Conservation (phyloP, 139 green algal species). For the Coccomyxa sp. region DNA sequence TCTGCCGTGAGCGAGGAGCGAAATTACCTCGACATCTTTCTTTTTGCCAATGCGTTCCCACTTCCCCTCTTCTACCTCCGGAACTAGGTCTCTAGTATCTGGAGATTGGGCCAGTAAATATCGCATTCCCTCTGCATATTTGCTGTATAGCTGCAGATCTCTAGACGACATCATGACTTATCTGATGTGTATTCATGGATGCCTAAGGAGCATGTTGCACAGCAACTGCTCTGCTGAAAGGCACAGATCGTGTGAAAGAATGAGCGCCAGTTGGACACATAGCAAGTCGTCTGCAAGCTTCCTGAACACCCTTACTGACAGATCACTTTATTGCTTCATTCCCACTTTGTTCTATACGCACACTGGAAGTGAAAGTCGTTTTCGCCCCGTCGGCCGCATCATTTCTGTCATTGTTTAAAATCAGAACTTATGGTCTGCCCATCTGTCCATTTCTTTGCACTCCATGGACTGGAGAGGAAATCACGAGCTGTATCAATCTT, state of each 20-base stretch:
- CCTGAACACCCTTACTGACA: not conserved
- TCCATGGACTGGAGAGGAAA: not conserved
- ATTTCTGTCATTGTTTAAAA: not conserved
- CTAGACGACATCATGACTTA: not conserved
- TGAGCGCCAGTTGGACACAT: not conserved
- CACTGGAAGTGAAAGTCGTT: not conserved
- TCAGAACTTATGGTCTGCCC: not conserved
- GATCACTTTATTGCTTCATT: not conserved
- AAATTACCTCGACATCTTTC: not conserved
- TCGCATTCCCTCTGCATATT: not conserved
- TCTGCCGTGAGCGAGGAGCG: not conserved
- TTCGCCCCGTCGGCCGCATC: too few relatives aligned
- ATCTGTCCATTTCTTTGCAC: not conserved
- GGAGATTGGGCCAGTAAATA: not conserved
- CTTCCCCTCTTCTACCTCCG: not conserved
- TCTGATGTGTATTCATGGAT: not conserved
- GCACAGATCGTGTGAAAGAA: not conserved
- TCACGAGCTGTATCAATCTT: too few relatives aligned
- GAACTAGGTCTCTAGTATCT: not conserved
- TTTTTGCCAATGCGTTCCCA: not conserved
- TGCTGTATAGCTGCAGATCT: not conserved
- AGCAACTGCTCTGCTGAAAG: not conserved
- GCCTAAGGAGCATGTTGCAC: not conserved
- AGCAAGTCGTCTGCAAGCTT: not conserved
- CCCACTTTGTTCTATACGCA: not conserved